Evolutionary conservation across 116 monocot genomes (phyloP).

Genomic region (Phalaenopsis hybrid): DNA sequence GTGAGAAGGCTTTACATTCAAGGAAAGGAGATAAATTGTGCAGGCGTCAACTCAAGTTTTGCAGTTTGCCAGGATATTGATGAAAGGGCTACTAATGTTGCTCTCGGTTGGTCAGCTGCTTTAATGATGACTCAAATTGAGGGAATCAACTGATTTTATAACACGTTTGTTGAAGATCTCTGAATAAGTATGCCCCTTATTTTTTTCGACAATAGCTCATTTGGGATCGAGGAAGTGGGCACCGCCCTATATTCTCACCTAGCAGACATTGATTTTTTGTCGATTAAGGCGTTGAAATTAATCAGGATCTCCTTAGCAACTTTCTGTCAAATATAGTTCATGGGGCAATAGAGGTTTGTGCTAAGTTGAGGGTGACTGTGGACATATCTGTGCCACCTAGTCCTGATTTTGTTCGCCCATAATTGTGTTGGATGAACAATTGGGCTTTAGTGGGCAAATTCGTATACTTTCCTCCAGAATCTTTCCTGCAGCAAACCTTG

Average conservation of each 20-base stretch:
- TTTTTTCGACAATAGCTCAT: constrained; percentile 79
- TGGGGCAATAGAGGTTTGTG: constrained; percentile 73
- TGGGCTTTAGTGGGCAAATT: too few species aligned
- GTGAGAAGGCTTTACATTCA: constrained; percentile 95
- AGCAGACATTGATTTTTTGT: constrained; percentile 85
- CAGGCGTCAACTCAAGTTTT: constrained; percentile 96
- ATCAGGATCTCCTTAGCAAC: constrained; percentile 84
- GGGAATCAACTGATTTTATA: not conserved
- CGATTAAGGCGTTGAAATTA: constrained; percentile 42
- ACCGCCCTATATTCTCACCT: constrained; percentile 82
- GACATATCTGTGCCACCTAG: constrained; percentile 80
- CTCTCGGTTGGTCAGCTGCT: constrained; percentile 96
- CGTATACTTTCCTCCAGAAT: too few species aligned
- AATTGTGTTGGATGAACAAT: constrained; percentile 28
- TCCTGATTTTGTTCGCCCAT: constrained; percentile 89
- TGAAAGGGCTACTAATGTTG: constrained; percentile 85
- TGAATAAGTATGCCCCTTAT: constrained; percentile 27
- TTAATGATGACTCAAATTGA: constrained; percentile 88
- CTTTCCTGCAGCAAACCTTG: too few species aligned
- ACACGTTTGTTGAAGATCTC: not conserved
- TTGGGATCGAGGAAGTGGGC: constrained; percentile 93
- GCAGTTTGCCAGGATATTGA: constrained; percentile 95
- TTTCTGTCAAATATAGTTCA: constrained; percentile 83
- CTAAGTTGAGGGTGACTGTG: constrained; percentile 70
- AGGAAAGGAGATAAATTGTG: constrained; percentile 93